Percentiles rank a stretch among this genome's conserved stretches.
Conservation (phyloP, 2,329 filamentous ascomycete species). For the Celoporthe dispersa region DNA sequence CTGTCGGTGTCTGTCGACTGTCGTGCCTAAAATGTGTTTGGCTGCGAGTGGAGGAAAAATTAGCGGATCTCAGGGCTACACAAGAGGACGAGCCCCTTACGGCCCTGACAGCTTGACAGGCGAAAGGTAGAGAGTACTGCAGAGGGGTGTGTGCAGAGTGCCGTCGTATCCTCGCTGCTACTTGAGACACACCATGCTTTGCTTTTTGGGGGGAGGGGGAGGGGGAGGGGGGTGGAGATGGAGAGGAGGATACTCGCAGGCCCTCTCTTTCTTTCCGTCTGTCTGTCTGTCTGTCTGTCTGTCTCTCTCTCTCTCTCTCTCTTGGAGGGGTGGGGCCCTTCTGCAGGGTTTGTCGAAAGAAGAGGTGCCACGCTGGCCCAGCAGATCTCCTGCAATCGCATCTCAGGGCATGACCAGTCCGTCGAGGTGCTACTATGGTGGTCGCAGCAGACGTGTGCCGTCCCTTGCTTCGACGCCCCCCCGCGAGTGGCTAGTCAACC, state of each 20-base stretch:
- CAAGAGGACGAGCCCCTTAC: not conserved
- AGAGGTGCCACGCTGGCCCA: constrained; percentile 3
- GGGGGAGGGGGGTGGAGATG: no score
- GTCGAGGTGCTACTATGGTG: not conserved
- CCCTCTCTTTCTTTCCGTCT: not conserved
- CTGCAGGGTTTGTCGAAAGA: not conserved
- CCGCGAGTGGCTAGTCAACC: constrained; percentile 4
- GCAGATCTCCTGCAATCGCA: not conserved
- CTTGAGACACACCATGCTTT: constrained; percentile 1
- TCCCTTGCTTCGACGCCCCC: constrained; percentile 13
- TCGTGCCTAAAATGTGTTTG: not conserved
- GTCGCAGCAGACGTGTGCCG: not conserved
- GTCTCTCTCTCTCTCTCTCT: not conserved
- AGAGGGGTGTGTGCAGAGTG: constrained; percentile 11
- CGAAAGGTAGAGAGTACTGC: constrained; percentile 1
- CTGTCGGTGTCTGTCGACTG: not conserved
- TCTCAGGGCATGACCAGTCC: not conserved
- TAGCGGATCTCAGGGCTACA: not conserved
- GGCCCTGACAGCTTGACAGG: constrained; percentile 9
- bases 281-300: not conserved
- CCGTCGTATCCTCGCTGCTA: not conserved
- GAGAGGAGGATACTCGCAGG: not conserved
- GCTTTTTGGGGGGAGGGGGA: not conserved
- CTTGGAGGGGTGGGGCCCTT: not conserved
- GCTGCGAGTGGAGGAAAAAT: constrained; percentile 3